Evolutionary conservation across 495 filamentous ascomycete species (phyloP), one percentile per base, ranked within the genome.

Genomic region (Paragyromitra xinjiangensis): DNA sequence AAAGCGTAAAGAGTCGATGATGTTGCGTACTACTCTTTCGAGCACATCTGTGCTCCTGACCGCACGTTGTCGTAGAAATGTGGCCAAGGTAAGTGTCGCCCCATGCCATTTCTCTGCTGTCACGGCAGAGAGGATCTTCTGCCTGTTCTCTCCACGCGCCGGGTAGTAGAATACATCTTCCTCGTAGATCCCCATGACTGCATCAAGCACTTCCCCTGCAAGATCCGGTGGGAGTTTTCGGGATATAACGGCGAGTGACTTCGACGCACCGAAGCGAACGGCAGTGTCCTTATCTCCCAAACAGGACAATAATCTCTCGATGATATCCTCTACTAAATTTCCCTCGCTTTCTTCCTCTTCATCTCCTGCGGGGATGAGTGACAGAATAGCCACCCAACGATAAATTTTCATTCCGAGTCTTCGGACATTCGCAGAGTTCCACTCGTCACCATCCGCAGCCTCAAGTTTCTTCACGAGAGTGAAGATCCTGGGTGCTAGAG

Each of bases 31-130:
- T 6, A 81, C 81, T 6, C 78, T 51, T 37, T 61, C 53, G 12
- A 81, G 69, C 16, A 81, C 78, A 24, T 78, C 62, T 12, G 81
- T 78, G 14, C 73, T 79, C 7, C 82, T 51, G 3, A 82, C 80
- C 3, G 81, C 81, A 1, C 81, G 65, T 62, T 83, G 81, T 16
- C 81, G 73, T 12, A 83, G 75, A 39, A 83, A 81, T 7, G 81
- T 81, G 0, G 93, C 91, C 0, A 99, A 85, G 0, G 94, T 95
- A 11, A 99, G 87, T 69, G 93, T 92, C 45, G 96, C 83, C 5
- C 95, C 95, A 80, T 99, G 95, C 95, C 95, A 99, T 82, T 91
- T 88, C 7, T 93, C 86, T 1, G 93, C 87, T 81, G 95, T 89
- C 42, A 94, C 93, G 0, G 88, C 88, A 64, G 89, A 89, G 48